Evolutionary conservation across 306 rosid genomes (phyloP).

Genomic region (Quercus variabilis): DNA sequence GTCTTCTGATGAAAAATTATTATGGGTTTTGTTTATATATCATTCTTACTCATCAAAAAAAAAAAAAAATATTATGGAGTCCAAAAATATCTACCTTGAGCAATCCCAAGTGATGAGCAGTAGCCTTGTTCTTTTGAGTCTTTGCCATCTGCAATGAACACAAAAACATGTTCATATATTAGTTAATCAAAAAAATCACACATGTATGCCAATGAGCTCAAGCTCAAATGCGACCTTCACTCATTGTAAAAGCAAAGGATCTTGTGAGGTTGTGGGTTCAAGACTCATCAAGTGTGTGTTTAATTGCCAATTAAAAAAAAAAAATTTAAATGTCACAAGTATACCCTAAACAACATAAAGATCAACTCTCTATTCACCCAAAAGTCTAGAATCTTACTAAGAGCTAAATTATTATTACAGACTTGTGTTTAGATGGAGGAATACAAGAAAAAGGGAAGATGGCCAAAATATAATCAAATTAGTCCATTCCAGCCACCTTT

Average conservation of each 20-base stretch:
- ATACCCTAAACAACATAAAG: background rate
- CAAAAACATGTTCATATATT: background rate
- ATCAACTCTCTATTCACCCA: background rate
- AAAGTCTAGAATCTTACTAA: background rate
- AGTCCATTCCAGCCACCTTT: background rate
- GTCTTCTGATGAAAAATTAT: background rate
- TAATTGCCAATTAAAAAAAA: too few relatives aligned
- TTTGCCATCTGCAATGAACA: constrained; percentile 78
- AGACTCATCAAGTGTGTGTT: too few relatives aligned
- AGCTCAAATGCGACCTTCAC: background rate
- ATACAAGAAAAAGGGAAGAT: too few relatives aligned
- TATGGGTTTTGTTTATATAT: background rate
- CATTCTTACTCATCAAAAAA: too few relatives aligned
- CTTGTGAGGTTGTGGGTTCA: too few relatives aligned
- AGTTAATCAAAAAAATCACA: background rate
- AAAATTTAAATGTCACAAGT: background rate
- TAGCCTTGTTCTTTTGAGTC: constrained; percentile 98
- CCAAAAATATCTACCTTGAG: constrained; percentile 57
- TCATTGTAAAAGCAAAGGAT: background rate
- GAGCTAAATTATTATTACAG: background rate
- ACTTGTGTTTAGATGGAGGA: background rate
- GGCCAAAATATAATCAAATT: background rate
- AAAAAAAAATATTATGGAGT: background rate
- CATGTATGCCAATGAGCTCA: background rate
- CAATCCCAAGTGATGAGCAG: constrained; percentile 98